These are phyloP conservation scores for Rhizophagus clarus DNA, from an alignment of 192 early-diverging fungal species.

Conservation along the genomic window DNA sequence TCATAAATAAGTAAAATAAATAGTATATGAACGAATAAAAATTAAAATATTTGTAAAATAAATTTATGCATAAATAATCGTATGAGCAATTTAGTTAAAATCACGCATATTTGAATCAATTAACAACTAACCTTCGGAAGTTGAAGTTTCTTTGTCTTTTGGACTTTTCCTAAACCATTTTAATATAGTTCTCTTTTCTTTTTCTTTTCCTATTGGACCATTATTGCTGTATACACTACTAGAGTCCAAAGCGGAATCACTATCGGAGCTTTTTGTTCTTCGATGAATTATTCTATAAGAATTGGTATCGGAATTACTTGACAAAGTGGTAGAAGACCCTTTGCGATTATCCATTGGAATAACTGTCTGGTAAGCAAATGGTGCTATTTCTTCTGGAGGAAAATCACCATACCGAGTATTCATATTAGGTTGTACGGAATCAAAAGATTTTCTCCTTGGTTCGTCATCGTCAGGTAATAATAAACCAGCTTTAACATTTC, in stretches of 20 bases:
- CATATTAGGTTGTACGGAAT: slow-evolving; percentile 10
- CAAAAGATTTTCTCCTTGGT: slow-evolving; percentile 26
- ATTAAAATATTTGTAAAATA: background rate
- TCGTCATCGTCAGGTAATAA: slow-evolving; percentile 8
- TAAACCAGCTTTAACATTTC: background rate
- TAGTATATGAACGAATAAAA: background rate
- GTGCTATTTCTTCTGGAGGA: slow-evolving; percentile 28
- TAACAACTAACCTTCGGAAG: slow-evolving; percentile 29
- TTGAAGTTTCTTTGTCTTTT: slow-evolving; percentile 16
- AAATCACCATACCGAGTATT: slow-evolving; percentile 4
- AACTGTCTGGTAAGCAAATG: slow-evolving; percentile 18
- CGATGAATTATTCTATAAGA: background rate
- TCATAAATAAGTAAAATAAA: background rate
- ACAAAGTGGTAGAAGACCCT: background rate
- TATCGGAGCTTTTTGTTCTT: slow-evolving; percentile 30
- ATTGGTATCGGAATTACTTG: background rate
- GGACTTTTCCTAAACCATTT: slow-evolving; percentile 4
- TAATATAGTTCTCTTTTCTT: slow-evolving; percentile 19
- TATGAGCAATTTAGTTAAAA: background rate
- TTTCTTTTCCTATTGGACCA: background rate
- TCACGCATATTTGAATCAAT: background rate
- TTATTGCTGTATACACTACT: background rate
- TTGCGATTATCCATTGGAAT: background rate
- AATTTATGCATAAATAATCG: background rate
- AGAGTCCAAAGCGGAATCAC: slow-evolving; percentile 15